A percentile compares a stretch with the other conserved stretches of the same genome.
These are phyloP conservation scores for Coemansia sp. DNA, from an alignment of 192 early-diverging fungal genomes.

Conservation along the genomic window DNA sequence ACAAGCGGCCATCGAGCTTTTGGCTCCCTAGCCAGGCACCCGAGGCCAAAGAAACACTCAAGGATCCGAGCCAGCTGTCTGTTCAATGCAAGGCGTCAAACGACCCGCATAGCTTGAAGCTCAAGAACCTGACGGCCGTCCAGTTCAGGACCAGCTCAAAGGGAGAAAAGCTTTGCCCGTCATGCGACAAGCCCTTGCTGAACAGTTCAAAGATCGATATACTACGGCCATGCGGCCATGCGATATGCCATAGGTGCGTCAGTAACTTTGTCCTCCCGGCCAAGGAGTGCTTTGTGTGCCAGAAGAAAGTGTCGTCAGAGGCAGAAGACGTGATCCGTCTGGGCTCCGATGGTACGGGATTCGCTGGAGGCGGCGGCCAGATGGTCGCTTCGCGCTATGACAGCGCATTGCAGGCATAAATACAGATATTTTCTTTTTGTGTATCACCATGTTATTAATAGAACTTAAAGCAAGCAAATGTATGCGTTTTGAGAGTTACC, in stretches of 20 bases:
- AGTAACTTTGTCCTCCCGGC: slow-evolving; percentile 35
- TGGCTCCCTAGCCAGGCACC: slow-evolving; percentile 47
- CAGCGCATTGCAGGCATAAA: slow-evolving; percentile 40
- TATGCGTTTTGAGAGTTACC: not conserved
- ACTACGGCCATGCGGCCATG: slow-evolving; percentile 39
- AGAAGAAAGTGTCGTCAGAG: slow-evolving; percentile 5
- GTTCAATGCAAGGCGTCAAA: slow-evolving; percentile 32
- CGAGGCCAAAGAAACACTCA: slow-evolving; percentile 3
- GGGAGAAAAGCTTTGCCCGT: slow-evolving; percentile 42
- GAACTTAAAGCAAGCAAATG: not conserved
- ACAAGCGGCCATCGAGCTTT: slow-evolving; percentile 23
- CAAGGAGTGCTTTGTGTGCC: slow-evolving; percentile 45
- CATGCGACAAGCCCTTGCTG: slow-evolving; percentile 40
- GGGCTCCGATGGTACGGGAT: slow-evolving; percentile 44
- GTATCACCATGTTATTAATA: not conserved
- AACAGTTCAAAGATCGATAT: slow-evolving; percentile 47
- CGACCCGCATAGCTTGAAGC: slow-evolving; percentile 16
- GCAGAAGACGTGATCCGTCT: slow-evolving; percentile 18
- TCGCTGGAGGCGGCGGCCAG: slow-evolving; percentile 40
- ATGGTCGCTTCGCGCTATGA: slow-evolving; percentile 47
- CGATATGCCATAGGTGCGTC: slow-evolving; percentile 43
- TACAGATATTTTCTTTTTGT: slow-evolving; percentile 2
- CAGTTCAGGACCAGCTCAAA: slow-evolving; percentile 14
- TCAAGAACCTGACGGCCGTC: slow-evolving; percentile 33
- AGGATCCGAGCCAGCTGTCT: slow-evolving; percentile 11